These are phyloP conservation scores for Erodium trifolium DNA, from an alignment of 441 rosid species.

Conservation along the genomic window DNA sequence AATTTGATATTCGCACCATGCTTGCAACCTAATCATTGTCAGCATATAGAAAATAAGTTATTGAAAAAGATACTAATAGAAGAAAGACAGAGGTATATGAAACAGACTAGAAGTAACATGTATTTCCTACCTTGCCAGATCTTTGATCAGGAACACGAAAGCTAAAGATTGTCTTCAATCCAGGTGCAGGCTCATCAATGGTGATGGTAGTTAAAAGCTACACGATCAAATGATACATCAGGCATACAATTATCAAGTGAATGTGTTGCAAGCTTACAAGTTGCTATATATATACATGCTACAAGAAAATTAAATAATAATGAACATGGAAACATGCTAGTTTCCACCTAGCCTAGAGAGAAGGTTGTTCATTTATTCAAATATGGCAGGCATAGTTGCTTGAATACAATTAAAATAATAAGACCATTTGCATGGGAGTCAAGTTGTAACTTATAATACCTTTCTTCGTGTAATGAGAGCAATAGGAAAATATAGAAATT, in stretches of 20 bases:
- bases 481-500: neutral
- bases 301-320: neutral
- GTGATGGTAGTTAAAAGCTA: slow-evolving; percentile 75
- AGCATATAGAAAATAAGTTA: neutral
- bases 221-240: slow-evolving; percentile 1
- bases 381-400: neutral
- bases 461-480: neutral
- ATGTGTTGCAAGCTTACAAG: neutral
- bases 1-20: neutral
- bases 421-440: neutral
- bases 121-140: slow-evolving; percentile 45
- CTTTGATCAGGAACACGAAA: slow-evolving; percentile 36
- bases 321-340: neutral
- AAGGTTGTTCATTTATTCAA: neutral
- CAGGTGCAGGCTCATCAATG: slow-evolving; percentile 75
- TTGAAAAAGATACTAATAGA: neutral
- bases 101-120: neutral
- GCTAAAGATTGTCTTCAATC: slow-evolving; percentile 69
- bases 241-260: neutral
- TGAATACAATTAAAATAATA: neutral
- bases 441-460: neutral
- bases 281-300: neutral
- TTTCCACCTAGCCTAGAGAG: neutral
- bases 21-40: too few species aligned
- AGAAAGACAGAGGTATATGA: neutral